Evolutionary conservation across 1,139 yeast genomes (phyloP).

Genomic region (Debaryomycetaceae sp.): DNA sequence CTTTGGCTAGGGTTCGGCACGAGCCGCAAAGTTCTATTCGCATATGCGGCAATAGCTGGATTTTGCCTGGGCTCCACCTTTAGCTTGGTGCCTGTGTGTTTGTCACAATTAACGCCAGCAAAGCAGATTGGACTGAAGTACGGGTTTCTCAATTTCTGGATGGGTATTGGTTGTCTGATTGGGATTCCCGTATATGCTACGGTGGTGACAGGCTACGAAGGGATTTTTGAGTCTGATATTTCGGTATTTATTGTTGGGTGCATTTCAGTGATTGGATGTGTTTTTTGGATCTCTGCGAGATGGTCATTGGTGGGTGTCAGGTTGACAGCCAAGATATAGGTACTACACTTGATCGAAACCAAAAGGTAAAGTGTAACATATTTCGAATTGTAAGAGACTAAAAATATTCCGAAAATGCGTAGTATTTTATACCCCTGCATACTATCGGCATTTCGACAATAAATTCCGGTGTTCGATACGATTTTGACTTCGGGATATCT

Average conservation of each 20-base stretch:
- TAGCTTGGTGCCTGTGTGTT: constrained; percentile 22
- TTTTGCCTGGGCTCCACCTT: constrained; percentile 15
- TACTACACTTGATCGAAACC: too few relatives aligned
- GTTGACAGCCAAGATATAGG: constrained; percentile 5
- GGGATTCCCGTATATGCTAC: constrained; percentile 29
- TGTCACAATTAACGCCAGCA: constrained; percentile 18
- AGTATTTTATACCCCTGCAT: too few relatives aligned
- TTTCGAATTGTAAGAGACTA: too few relatives aligned
- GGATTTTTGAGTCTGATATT: constrained; percentile 4
- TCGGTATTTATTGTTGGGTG: constrained; percentile 16
- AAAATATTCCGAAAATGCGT: too few relatives aligned
- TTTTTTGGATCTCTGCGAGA: constrained; percentile 5
- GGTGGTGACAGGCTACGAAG: too few relatives aligned
- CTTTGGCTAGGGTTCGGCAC: constrained; percentile 23
- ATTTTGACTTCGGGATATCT: too few relatives aligned
- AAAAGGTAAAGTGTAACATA: too few relatives aligned
- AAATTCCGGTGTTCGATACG: too few relatives aligned
- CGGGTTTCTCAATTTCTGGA: constrained; percentile 14
- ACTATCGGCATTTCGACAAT: too few relatives aligned
- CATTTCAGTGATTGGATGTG: constrained; percentile 7
- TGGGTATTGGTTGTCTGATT: constrained; percentile 16
- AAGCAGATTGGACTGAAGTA: constrained; percentile 21
- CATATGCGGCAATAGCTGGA: constrained; percentile 19
- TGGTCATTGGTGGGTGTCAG: constrained; percentile 5
- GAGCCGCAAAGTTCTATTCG: constrained; percentile 13